Conservation (phyloP, 2,329 filamentous ascomycete genomes). For the Talaromyces atroroseus region DNA sequence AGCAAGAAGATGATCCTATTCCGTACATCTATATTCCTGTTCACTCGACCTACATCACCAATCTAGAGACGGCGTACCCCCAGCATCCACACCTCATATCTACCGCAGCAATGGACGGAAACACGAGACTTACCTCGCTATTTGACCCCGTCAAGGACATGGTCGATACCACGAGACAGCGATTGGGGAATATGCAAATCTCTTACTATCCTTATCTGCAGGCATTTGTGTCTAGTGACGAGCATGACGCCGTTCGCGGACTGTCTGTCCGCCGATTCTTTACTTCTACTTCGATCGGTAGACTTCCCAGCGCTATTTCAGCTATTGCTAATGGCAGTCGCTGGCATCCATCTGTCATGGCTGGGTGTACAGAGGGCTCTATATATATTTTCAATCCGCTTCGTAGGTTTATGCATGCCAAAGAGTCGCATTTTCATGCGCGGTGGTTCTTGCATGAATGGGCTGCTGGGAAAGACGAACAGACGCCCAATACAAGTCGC, state of each 20-base stretch:
- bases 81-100: conserved; percentile 48
- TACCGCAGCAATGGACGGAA: conserved; percentile 51
- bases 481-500: conserved; percentile 33
- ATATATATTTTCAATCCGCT: conserved; percentile 50
- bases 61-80: conserved; percentile 47
- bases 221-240: conserved; percentile 50
- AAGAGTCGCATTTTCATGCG: conserved; percentile 49
- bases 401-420: conserved; percentile 45
- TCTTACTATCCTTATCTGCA: conserved; percentile 54
- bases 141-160: conserved; percentile 43
- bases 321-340: conserved; percentile 30
- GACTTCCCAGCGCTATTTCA: conserved; percentile 35
- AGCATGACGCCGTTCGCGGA: conserved; percentile 47
- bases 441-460: conserved; percentile 57
- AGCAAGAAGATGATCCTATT: conserved; percentile 15
- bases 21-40: conserved; percentile 34
- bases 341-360: conserved; percentile 50
- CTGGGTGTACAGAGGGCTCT: conserved; percentile 49
- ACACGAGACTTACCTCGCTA: conserved; percentile 51
- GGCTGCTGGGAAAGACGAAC: conserved; percentile 26
- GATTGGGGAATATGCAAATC: conserved; percentile 45
- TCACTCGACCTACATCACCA: conserved; percentile 35
- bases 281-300: conserved; percentile 44
- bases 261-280: conserved; percentile 51
- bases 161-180: conserved; percentile 43